Evolutionary conservation across 805 yeast genomes (phyloP), one percentile per base, ranked within the genome.

Genomic region (Yarrowia porcina): DNA sequence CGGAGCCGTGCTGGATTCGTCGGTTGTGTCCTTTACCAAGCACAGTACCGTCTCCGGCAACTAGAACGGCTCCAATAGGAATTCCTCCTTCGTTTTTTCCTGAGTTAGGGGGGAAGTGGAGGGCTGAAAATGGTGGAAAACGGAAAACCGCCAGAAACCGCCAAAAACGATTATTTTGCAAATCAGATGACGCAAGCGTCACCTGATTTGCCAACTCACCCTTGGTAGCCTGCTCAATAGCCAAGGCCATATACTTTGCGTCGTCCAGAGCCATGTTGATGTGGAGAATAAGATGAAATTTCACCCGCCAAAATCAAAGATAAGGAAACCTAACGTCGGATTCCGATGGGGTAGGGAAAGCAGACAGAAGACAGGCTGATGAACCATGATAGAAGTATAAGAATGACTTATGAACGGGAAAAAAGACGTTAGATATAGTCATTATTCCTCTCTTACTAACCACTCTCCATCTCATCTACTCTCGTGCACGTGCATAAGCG

Each of bases 11-110:
- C 75, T 93, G 98, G 66, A 93, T 81, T 69, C 99, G 82, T 85
- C 84, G 80, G 75, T 93, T 93, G 74, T 90, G 98, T 13, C 99
- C 98, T 52, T 85, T 79, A 27, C 97, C 97, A 12, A 92, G 78
- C 12, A 93, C 82, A 3, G 83, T 82, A 18, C 97, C 97, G 65
- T 88, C 92, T 67, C 82, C 85, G 61, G 81, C 80, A 49, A 90
- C 80, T 61, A 89, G 77, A 38, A 87, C 88, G 5, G 91, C 93
- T 12, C 96, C 90, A 65, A 90, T 90, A 4, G 97, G 97, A 25
- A 91, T 86, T 52, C 97, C 97, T n/a, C 96, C 96, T 75, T 91
- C 96, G 5, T 75, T 77, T 69, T 79, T 82, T 52, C 92, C 88
- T 84, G 49, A 4, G 52, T 50, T 62, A 62, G 45, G 12, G 28